These are phyloP conservation scores for Centella asiatica DNA, from an alignment of 129 eudicot genomes.

Conservation along the genomic window DNA sequence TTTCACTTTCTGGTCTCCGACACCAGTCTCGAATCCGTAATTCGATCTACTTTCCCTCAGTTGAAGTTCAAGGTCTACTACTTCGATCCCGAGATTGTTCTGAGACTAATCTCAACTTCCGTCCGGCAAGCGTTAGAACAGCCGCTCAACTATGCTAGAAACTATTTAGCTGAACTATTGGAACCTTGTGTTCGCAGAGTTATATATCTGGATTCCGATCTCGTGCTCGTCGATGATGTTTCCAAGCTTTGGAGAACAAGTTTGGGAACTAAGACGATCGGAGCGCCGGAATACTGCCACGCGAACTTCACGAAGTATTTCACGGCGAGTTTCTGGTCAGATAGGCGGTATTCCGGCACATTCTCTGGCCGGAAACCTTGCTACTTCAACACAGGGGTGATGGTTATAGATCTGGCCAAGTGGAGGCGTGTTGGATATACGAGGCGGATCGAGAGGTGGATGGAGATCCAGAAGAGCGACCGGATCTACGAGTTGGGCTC, in stretches of 20 bases:
- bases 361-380: slow-evolving; percentile 55
- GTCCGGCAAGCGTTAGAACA: slow-evolving; percentile 83
- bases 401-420: slow-evolving; percentile 75
- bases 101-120: slow-evolving; percentile 59
- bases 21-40: slow-evolving; percentile 48
- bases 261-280: slow-evolving; percentile 61
- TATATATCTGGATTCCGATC: slow-evolving; percentile 85
- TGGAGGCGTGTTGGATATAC: slow-evolving; percentile 87
- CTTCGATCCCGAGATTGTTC: slow-evolving; percentile 59
- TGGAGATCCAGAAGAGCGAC: slow-evolving; percentile 73
- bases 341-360: slow-evolving; percentile 28
- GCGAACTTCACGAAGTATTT: slow-evolving; percentile 89
- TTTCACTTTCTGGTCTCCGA: slow-evolving; percentile 75
- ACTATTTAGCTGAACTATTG: slow-evolving; percentile 64
- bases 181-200: slow-evolving; percentile 67
- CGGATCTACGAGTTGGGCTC: slow-evolving; percentile 90
- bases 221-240: slow-evolving; percentile 73
- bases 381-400: slow-evolving; percentile 87
- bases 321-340: slow-evolving; percentile 61
- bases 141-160: slow-evolving; percentile 83
- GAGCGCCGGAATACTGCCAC: slow-evolving; percentile 96
- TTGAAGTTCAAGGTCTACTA: slow-evolving; percentile 68
- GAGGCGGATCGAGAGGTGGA: slow-evolving; percentile 74
- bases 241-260: slow-evolving; percentile 57
- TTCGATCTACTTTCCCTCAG: slow-evolving; percentile 56